These are phyloP conservation scores for Blastomyces gilchristii DNA, from an alignment of 2,329 filamentous ascomycete species.

Conservation along the genomic window DNA sequence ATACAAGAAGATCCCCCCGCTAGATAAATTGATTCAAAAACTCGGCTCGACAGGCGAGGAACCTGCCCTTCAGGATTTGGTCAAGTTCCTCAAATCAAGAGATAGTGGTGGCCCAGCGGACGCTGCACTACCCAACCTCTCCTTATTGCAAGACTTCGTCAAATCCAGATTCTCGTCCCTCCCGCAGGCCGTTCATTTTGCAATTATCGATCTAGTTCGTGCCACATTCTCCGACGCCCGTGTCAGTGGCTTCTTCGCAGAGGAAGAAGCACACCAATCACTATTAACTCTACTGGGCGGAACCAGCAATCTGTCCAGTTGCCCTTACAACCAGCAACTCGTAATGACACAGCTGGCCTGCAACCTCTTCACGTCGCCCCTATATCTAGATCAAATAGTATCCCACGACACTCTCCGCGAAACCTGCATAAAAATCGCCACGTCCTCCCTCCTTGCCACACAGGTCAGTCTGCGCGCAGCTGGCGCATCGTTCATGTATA, in stretches of 20 bases:
- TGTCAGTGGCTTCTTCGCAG: conserved; percentile 70
- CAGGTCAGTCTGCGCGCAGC: conserved; percentile 69
- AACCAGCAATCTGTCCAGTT: conserved; percentile 47
- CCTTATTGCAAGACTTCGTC: conserved; percentile 53
- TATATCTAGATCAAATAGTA: conserved; percentile 59
- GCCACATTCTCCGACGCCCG: conserved; percentile 66
- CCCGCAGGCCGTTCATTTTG: conserved; percentile 59
- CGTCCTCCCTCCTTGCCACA: conserved; percentile 67
- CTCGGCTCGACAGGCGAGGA: conserved; percentile 55
- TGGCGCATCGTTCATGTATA: conserved; percentile 73
- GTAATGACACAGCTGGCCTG: conserved; percentile 74
- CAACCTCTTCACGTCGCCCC: conserved; percentile 68
- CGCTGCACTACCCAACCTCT: conserved; percentile 60
- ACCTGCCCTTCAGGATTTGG: conserved; percentile 52
- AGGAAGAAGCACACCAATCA: conserved; percentile 58
- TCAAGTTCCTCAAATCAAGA: conserved; percentile 59
- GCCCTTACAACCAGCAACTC: conserved; percentile 72
- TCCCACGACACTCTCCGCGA: conserved; percentile 42
- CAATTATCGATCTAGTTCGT: conserved; percentile 75
- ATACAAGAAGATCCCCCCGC: conserved; percentile 68
- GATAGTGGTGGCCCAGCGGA: conserved; percentile 50
- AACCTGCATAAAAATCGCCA: conserved; percentile 58
- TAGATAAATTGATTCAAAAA: conserved; percentile 72
- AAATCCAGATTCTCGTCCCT: conserved; percentile 46
- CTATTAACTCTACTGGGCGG: conserved; percentile 46